phyloP scores from a whole-genome alignment of 2,329 filamentous ascomycete species.

The Monosporascus sp. region DNA sequence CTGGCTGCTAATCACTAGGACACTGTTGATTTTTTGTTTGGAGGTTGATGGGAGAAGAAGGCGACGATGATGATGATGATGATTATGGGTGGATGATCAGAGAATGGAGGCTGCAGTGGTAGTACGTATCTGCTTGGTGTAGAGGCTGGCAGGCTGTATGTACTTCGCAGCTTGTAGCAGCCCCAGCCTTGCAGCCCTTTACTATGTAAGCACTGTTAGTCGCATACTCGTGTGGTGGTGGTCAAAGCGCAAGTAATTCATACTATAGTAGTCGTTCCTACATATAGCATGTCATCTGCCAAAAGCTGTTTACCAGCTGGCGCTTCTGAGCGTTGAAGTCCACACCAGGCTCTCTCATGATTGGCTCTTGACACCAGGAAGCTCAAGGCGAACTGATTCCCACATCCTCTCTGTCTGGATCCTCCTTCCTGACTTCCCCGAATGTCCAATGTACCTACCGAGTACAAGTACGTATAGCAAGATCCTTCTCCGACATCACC shows the following conservation, averaged over 20 bases:
- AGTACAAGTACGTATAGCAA: too few species aligned
- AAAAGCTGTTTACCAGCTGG: too few species aligned
- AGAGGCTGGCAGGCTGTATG: too few species aligned
- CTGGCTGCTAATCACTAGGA: too few species aligned
- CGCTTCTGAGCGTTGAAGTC: too few species aligned
- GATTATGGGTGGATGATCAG: neutral
- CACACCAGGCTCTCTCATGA: neutral
- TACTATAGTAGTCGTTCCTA: too few species aligned
- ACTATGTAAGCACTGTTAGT: conserved; percentile 1
- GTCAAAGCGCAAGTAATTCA: neutral
- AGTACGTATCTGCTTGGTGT: too few species aligned
- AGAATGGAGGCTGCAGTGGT: too few species aligned
- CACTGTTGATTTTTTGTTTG: neutral
- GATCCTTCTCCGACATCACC: neutral
- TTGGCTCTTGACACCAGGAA: neutral
- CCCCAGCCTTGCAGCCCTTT: conserved; percentile 27
- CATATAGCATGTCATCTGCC: too few species aligned
- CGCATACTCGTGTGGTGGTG: neutral
- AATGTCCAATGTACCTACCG: too few species aligned
- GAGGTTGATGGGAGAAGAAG: neutral
- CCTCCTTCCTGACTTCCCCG: too few species aligned
- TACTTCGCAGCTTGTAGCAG: neutral
- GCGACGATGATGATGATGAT: neutral
- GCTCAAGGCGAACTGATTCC: neutral
- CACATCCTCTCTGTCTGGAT: neutral